Evolutionary conservation across 2,329 filamentous ascomycete genomes (phyloP), one percentile per base, ranked within the genome.

Genomic region (Aspergillus sp.): DNA sequence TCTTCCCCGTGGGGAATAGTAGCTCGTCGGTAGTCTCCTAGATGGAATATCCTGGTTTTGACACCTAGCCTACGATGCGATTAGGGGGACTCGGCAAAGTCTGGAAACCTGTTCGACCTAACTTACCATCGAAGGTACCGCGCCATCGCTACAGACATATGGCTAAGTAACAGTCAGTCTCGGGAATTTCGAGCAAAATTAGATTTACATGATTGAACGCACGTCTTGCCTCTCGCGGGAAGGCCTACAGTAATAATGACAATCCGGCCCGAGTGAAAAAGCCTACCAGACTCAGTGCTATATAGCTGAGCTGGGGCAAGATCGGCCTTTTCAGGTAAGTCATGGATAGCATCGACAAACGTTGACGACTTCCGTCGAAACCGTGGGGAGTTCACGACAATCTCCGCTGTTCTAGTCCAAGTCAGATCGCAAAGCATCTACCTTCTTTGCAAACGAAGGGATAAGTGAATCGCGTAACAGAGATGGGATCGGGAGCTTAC

Each of bases 251-350:
- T 97, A 63, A 95, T 93, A 67, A 99, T 98, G 48, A 93, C 93
- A 72, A 99, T 99, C 57, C 93, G 87, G 48, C 95, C 95, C 20
- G 95, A 97, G 76, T 99, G 95, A 74, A 99, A 99, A 30, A 99
- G 86, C 42, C 95, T 87, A 48, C 95, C 95, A 48, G 93, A 98
- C 83, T 98, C 96, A 53, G 95, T 99, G 74, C 92, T 97, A 80
- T 99, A 99, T 45, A 99, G 83, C 78, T 99, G 95, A 65, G 95
- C 95, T 30, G 95, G 95, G 5, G 95, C 95, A 84, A 96, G 85
- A 66, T 93, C 85, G 57, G 83, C 82, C 68, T 91, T 91, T 71
- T 93, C 89, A 8, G 90, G 86, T 53, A 96, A 83, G 80, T 98
- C 93, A 77, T 98, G 93, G 68, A 98, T 97, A 64, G 91, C 93